Base-by-base conservation (phyloP, 2,329 filamentous ascomycete genomes). In the Lasiodiplodia sp. region DNA sequence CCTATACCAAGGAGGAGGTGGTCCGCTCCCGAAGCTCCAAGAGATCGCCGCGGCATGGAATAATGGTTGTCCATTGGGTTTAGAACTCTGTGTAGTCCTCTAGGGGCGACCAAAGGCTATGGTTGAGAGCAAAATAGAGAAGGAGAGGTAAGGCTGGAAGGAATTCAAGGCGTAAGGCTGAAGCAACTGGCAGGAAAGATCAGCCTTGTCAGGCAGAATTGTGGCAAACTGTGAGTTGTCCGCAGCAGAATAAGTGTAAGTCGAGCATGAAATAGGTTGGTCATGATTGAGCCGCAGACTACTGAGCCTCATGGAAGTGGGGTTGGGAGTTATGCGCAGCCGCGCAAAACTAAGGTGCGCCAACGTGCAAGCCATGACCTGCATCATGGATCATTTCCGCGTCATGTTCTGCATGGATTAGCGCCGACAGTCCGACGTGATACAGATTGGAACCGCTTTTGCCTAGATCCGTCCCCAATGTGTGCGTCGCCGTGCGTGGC, bases 321-420 rank as follows among this genome's bases (percentile, higher is more conserved):
- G 18, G 53, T 6, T 37, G 53, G 25, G 31, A 56, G 18, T 34
- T 56, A 11, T 56, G 53, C 53, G 53, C 53, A 56, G 16, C 28
- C 53, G 53, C 53, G 53, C 53, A 56, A 56, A 56, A 56, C 53
- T 56, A 18, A 34, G 53, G 18, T 5, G 53, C 53, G 53, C 12
- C 18, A n/a, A 37, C 14, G 16, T 37, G 31, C 28, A 56, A 56
- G 53, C 53, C 53, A 31, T n/a, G 40, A 11, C 8, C 8, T 16
- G 28, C 16, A n/a, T 31, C 52, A 34, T 31, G 23, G 4, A 18
- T 40, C 52, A 28, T 5, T 2, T 16, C 28, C 12, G 52, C 28
- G 52, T 31, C 52, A 18, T 14, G 14, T 31, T 21, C 2, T 23
- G 28, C 53, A 56, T 37, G 28, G 28, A n/a, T 10, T 56, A n/a